phyloP scores from a whole-genome alignment of 2,329 filamentous ascomycete genomes.

The Claviceps sp. region DNA sequence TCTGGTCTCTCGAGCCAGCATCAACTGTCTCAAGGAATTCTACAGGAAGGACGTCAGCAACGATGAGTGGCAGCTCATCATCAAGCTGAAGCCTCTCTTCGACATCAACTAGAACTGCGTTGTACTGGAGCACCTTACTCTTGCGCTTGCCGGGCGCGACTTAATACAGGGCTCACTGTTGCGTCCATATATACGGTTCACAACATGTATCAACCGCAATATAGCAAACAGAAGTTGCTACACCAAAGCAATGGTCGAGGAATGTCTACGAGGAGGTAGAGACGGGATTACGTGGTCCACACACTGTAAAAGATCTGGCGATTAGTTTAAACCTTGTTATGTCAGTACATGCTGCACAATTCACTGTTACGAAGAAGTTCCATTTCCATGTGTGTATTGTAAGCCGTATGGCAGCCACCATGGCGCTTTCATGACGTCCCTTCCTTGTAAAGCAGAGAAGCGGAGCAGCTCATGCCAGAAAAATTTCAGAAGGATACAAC shows the following conservation, averaged over 20 bases:
- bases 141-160: not conserved
- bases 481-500: no score
- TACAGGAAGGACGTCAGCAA: slow-evolving; percentile 77
- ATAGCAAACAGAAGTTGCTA: not conserved
- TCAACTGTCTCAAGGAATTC: slow-evolving; percentile 92
- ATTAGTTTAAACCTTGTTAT: no score
- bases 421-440: no score
- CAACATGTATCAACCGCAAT: not conserved
- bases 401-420: no score
- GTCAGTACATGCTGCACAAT: no score
- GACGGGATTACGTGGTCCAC: no score
- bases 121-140: not conserved
- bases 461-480: no score
- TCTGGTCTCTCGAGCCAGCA: slow-evolving; percentile 72
- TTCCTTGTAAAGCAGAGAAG: no score
- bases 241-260: not conserved
- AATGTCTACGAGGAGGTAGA: not conserved
- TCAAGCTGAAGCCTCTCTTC: slow-evolving; percentile 89
- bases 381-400: no score
- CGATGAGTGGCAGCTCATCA: slow-evolving; percentile 90
- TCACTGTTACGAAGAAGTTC: no score
- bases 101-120: slow-evolving; percentile 55
- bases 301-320: no score
- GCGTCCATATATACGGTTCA: not conserved
- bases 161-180: not conserved